phyloP scores from a whole-genome alignment of 768 basidiomycete genomes.

The Phanerochaete carnosa region DNA sequence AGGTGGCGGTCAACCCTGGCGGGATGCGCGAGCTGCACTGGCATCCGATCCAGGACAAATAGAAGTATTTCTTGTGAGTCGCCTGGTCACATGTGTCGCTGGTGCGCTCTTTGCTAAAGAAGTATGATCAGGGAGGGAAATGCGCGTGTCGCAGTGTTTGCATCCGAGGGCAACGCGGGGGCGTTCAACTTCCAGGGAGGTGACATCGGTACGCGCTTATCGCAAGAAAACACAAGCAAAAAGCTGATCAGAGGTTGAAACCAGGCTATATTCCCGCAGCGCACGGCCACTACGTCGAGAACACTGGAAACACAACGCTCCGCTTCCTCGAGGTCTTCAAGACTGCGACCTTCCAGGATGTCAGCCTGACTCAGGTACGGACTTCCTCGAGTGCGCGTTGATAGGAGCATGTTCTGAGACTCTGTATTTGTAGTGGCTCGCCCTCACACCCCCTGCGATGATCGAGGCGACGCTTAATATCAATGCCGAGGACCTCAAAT shows the following conservation, averaged over 20 bases:
- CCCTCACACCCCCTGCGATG: conserved; percentile 42
- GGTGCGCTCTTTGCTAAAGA: neutral
- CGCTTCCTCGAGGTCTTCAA: conserved; percentile 60
- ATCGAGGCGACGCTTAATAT: conserved; percentile 44
- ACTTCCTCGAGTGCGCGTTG: neutral
- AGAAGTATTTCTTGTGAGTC: conserved; percentile 34
- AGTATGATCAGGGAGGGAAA: conserved; percentile 30
- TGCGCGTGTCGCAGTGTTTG: conserved; percentile 42
- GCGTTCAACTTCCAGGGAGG: conserved; percentile 43
- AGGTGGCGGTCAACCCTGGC: conserved; percentile 57
- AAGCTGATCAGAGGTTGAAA: too few relatives aligned
- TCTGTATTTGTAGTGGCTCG: conserved; percentile 34
- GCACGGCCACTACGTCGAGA: conserved; percentile 65
- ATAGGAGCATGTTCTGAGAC: neutral
- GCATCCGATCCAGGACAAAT: conserved; percentile 50
- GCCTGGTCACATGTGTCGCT: neutral
- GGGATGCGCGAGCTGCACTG: conserved; percentile 52
- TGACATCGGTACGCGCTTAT: too few relatives aligned
- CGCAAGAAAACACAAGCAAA: too few relatives aligned
- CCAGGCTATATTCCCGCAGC: conserved; percentile 4
- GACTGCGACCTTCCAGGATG: too few relatives aligned
- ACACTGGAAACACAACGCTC: conserved; percentile 57
- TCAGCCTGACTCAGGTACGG: conserved; percentile 44
- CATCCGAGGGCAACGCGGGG: conserved; percentile 34
- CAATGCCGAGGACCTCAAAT: too few relatives aligned